Evolutionary conservation across 2,329 filamentous ascomycete species (phyloP).

Genomic region (Neodidymelliopsis sp.): DNA sequence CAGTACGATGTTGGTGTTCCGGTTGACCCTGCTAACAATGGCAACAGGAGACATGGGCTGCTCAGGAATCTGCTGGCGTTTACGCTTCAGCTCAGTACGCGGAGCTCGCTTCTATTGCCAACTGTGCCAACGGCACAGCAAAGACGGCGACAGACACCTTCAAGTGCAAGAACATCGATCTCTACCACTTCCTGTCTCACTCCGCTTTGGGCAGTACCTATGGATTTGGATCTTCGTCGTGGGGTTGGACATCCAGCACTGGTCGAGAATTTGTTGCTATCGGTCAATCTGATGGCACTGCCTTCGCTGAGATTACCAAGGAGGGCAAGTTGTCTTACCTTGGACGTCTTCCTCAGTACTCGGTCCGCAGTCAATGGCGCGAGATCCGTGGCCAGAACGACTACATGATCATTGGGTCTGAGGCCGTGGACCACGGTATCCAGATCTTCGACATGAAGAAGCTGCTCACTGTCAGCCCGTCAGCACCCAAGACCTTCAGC

Average conservation of each 20-base stretch:
- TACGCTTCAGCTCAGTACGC: constrained; percentile 47
- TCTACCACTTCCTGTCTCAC: constrained; percentile 65
- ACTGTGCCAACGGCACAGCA: constrained; percentile 50
- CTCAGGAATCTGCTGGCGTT: constrained; percentile 42
- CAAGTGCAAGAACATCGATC: constrained; percentile 56
- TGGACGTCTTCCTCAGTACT: constrained; percentile 60
- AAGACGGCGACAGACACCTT: constrained; percentile 47
- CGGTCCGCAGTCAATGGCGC: constrained; percentile 58
- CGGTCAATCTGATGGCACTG: constrained; percentile 62
- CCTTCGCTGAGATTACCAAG: constrained; percentile 61
- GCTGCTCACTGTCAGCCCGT: constrained; percentile 44
- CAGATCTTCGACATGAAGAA: constrained; percentile 70
- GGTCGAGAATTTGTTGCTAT: constrained; percentile 64
- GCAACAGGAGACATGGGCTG: constrained; percentile 48
- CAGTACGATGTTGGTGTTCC: neutral
- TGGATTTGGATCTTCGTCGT: constrained; percentile 57
- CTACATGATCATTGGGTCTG: constrained; percentile 54
- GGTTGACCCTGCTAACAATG: constrained; percentile 24
- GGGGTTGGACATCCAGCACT: constrained; percentile 61
- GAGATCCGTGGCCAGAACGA: constrained; percentile 59
- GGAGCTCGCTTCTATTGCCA: constrained; percentile 42
- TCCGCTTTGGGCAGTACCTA: constrained; percentile 59
- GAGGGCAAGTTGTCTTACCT: constrained; percentile 62
- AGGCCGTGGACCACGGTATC: constrained; percentile 59
- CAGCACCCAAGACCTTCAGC: constrained; percentile 45